A percentile compares a stretch with the other conserved stretches of the same genome.
phyloP scores from a whole-genome alignment of 2,329 filamentous ascomycete species.

The Fusarium sp. region DNA sequence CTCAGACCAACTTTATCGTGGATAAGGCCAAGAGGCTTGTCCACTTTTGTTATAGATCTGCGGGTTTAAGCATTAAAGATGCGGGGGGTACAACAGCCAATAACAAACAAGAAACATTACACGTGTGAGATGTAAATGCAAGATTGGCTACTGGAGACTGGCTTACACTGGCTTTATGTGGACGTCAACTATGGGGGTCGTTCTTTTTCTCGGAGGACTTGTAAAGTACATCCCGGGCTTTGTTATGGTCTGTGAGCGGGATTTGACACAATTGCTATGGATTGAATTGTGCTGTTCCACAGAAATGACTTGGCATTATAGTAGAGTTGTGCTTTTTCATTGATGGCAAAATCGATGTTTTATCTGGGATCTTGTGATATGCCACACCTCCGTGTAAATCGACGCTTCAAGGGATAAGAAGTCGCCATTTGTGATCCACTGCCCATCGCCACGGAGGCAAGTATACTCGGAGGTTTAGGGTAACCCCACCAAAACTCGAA shows the following conservation, averaged over 20 bases:
- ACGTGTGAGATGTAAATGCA: constrained; percentile 38
- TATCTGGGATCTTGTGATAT: not conserved
- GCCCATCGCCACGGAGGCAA: not conserved
- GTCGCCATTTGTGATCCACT: not conserved
- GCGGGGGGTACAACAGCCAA: constrained; percentile 13
- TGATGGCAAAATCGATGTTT: not conserved
- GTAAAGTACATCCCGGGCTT: not conserved
- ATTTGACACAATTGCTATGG: no score
- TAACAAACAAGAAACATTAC: constrained; percentile 12
- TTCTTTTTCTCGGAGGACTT: constrained; percentile 2
- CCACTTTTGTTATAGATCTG: constrained; percentile 16
- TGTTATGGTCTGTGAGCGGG: not conserved
- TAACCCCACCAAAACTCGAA: not conserved
- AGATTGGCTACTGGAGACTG: constrained; percentile 45
- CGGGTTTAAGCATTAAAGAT: constrained; percentile 21
- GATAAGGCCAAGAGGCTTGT: constrained; percentile 39
- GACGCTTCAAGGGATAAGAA: not conserved
- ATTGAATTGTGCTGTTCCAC: not conserved
- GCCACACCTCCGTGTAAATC: not conserved
- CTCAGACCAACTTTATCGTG: constrained; percentile 41
- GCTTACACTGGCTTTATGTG: constrained; percentile 9
- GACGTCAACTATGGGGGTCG: not conserved
- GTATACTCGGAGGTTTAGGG: not conserved
- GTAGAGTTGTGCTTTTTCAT: not conserved
- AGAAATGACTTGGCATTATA: constrained; percentile 4